These are phyloP conservation scores for Corynascus novoguineensis DNA, from an alignment of 495 filamentous ascomycete genomes.

Conservation along the genomic window DNA sequence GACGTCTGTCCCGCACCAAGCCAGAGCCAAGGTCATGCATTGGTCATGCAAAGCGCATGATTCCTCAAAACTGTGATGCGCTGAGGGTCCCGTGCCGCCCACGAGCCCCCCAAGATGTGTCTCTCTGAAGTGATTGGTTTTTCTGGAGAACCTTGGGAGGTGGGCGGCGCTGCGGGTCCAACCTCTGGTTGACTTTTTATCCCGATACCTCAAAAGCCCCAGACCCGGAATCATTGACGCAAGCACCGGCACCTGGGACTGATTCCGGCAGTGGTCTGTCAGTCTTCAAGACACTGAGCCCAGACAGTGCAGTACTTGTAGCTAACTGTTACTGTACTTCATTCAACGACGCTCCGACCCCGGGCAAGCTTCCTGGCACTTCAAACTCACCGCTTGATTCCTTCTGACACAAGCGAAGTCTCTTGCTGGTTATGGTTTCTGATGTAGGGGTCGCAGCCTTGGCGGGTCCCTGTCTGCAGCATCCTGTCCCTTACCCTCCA, in stretches of 20 bases:
- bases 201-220: too few relatives aligned
- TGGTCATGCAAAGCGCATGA: slow-evolving; percentile 8
- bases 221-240: too few relatives aligned
- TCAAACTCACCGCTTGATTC: neutral
- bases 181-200: slow-evolving; percentile 4
- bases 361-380: neutral
- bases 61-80: slow-evolving; percentile 7
- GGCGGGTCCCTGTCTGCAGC: slow-evolving; percentile 2
- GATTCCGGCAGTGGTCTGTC: neutral
- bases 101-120: slow-evolving; percentile 3
- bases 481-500: neutral
- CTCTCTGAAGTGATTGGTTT: neutral
- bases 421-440: neutral
- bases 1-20: neutral
- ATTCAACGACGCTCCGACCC: neutral
- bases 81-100: slow-evolving; percentile 13
- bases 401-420: slow-evolving; percentile 4
- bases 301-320: too few relatives aligned
- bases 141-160: neutral
- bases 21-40: neutral
- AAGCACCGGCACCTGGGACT: neutral
- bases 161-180: neutral
- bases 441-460: slow-evolving; percentile 4
- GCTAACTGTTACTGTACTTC: too few relatives aligned
- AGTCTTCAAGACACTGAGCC: too few relatives aligned